Evolutionary conservation across 2,329 filamentous ascomycete genomes (phyloP), one percentile per base, ranked within the genome.

Genomic region (Lecanicillium sp.): DNA sequence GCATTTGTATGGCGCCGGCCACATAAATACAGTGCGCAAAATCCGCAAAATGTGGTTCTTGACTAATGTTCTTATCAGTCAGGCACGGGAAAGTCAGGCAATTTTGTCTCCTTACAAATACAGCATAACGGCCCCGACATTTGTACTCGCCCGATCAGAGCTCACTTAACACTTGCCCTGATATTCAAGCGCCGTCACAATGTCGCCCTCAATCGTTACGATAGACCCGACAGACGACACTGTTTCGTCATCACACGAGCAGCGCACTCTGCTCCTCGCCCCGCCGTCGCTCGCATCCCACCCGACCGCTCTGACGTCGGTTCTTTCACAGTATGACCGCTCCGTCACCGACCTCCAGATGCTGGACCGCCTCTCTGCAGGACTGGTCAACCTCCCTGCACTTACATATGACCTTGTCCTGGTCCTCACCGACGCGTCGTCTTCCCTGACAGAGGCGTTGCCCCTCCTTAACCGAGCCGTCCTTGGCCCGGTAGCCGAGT

Each of bases 251-350:
- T 44, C 51, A 39, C 48, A 51, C 48, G 49, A 55, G 39, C 54
- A 57, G 47, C 78, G 81, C 60, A 90, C 82, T 22, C 81, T 95
- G 46, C 79, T 95, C 29, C 81, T 97, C 45, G 88, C 90, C 22
- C 90, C 92, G 38, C 89, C 92, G 11, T 94, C 88, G 17, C 77
- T 97, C 52, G 83, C 92, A 49, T 79, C 87, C 40, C 84, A 94
- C 62, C 86, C 89, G 49, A 81, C 87, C 49, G 79, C 79, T 52
- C 73, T 97, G 48, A 75, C 79, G 47, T 67, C 69, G 49, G 71
- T 92, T 45, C 77, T 94, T 53, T 71, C 79, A 43, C 69, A 78
- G 41, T 80, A 87, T 66, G 80, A 92, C 60, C 82, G 87, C 56
- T 67, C 73, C 46, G 69, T 74, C 33, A 90, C 88, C 45, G 92